Conservation (phyloP, 352 stramenopile species). For the Globisporangium abappressorium region DNA sequence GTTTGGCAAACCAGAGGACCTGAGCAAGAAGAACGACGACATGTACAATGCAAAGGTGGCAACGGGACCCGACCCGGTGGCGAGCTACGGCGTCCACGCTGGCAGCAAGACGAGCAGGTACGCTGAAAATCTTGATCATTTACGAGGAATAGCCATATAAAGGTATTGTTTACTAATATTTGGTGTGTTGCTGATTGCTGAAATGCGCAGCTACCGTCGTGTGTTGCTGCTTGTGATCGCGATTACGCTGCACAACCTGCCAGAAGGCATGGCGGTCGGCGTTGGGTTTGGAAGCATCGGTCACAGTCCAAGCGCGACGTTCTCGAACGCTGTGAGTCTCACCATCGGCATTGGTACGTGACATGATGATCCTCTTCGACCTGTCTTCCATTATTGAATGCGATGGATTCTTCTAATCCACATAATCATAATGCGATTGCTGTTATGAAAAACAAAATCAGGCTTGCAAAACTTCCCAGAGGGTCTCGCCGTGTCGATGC, state of each 20-base stretch:
- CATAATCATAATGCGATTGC: not conserved
- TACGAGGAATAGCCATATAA: not conserved
- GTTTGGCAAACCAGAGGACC: constrained; percentile 33
- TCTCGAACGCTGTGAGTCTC: constrained; percentile 81
- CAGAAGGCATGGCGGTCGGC: constrained; percentile 87
- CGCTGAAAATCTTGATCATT: not conserved
- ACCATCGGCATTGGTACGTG: constrained; percentile 75
- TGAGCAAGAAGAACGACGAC: constrained; percentile 56
- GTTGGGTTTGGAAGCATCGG: constrained; percentile 88
- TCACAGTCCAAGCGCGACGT: constrained; percentile 63
- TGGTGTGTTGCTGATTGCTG: not conserved
- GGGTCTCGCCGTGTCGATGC: constrained; percentile 87
- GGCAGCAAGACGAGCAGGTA: constrained; percentile 11
- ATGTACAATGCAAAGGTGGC: constrained; percentile 18
- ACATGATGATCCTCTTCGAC: too few relatives aligned
- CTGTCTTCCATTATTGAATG: too few relatives aligned
- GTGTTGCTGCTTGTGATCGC: constrained; percentile 87
- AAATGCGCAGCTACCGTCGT: constrained; percentile 53
- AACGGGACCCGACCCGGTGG: constrained; percentile 24
- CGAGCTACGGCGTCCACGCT: constrained; percentile 25
- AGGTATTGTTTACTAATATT: not conserved
- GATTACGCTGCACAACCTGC: constrained; percentile 90
- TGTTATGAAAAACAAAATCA: constrained; percentile 1
- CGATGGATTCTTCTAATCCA: too few relatives aligned
- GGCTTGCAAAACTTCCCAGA: constrained; percentile 90